These are phyloP conservation scores for Leccinum pachyderme DNA, from an alignment of 1,284 basidiomycete genomes.

Conservation along the genomic window DNA sequence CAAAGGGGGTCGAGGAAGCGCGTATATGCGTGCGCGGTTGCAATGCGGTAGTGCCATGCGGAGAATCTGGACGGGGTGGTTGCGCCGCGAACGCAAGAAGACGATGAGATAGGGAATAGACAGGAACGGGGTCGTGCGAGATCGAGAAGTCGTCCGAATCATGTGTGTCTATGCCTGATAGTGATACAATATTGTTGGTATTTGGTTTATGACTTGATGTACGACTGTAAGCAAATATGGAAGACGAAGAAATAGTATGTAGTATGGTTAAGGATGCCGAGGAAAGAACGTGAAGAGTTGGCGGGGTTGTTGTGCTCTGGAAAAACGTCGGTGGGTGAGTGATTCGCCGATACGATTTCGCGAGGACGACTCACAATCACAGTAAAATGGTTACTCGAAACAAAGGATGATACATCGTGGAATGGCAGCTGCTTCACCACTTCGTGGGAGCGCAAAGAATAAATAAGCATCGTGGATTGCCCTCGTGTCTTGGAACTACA, in stretches of 20 bases:
- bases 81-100: constrained; percentile 61
- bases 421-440: constrained; percentile 51
- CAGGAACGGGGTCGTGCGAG: constrained; percentile 36
- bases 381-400: constrained; percentile 50
- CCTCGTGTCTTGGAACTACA: constrained; percentile 27
- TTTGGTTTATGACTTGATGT: constrained; percentile 34
- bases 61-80: constrained; percentile 36
- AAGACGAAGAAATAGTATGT: constrained; percentile 48
- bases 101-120: constrained; percentile 61
- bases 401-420: constrained; percentile 46
- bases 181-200: constrained; percentile 39
- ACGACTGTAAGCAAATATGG: constrained; percentile 37
- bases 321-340: constrained; percentile 1
- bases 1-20: constrained; percentile 27
- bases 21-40: constrained; percentile 24
- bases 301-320: constrained; percentile 58
- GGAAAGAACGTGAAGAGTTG: constrained; percentile 57
- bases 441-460: constrained; percentile 58
- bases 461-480: constrained; percentile 47
- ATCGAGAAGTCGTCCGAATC: constrained; percentile 17
- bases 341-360: background rate
- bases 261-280: constrained; percentile 50
- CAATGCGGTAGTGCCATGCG: constrained; percentile 14
- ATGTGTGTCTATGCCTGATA: constrained; percentile 35
- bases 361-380: constrained; percentile 49